Conservation (phyloP, 2,329 filamentous ascomycete genomes). For the Magnaporthiopsis rhizophila region DNA sequence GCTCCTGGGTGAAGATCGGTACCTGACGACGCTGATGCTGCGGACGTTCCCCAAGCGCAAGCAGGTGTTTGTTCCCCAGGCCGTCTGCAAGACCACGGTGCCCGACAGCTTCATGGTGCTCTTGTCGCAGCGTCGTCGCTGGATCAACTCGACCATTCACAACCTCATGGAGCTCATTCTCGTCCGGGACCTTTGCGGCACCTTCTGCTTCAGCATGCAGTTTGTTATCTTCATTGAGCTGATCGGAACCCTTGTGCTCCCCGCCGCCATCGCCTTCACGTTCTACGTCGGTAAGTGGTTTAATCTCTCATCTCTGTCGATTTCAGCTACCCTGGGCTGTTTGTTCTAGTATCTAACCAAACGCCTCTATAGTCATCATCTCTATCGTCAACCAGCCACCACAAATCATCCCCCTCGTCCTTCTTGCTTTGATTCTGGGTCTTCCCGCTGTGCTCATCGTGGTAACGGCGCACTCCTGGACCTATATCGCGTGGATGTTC, state of each 20-base stretch:
- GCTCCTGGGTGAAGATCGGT: constrained; percentile 87
- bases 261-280: constrained; percentile 93
- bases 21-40: constrained; percentile 93
- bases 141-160: constrained; percentile 99
- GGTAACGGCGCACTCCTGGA: constrained; percentile 84
- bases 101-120: constrained; percentile 88
- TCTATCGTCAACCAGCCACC: constrained; percentile 71
- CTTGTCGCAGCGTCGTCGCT: constrained; percentile 87
- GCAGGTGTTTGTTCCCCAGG: constrained; percentile 96
- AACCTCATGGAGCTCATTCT: constrained; percentile 97
- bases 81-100: constrained; percentile 97
- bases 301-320: not conserved
- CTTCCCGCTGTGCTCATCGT: constrained; percentile 87
- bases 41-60: constrained; percentile 98
- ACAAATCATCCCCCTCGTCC: constrained; percentile 83
- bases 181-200: constrained; percentile 92
- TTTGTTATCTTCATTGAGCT: constrained; percentile 96
- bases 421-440: constrained; percentile 85
- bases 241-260: constrained; percentile 86
- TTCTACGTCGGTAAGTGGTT: constrained; percentile 77
- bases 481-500: constrained; percentile 93
- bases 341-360: constrained; percentile 6
- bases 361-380: constrained; percentile 56
- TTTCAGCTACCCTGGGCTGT: not conserved
- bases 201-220: constrained; percentile 99